Conservation (phyloP, 2,329 filamentous ascomycete genomes). For the Colletotrichum tropicale region DNA sequence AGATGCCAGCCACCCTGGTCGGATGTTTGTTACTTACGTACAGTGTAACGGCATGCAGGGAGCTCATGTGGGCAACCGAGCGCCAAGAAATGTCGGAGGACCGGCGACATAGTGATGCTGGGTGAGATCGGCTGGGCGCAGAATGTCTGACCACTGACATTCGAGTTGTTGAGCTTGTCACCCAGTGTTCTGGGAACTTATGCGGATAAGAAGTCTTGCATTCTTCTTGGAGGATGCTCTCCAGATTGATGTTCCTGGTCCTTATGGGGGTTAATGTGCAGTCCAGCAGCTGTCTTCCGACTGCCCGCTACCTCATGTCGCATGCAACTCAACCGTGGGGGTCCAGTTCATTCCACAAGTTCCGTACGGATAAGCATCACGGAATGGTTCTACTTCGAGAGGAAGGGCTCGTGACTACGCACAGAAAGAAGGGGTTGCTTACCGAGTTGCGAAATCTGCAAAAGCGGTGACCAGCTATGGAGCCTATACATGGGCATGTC, state of each 20-base stretch:
- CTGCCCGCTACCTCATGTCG: not conserved
- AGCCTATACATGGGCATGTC: not conserved
- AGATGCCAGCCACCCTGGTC: not conserved
- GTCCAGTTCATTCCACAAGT: not conserved
- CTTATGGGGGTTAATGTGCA: not conserved
- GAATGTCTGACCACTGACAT: not conserved
- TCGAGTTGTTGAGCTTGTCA: not conserved
- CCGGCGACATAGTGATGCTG: not conserved
- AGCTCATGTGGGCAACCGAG: not conserved
- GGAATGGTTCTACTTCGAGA: not conserved
- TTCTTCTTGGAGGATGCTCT: not conserved
- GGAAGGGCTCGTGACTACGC: not conserved
- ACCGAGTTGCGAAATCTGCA: not conserved
- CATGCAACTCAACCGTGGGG: not conserved
- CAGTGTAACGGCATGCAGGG: not conserved
- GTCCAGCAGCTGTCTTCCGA: not conserved
- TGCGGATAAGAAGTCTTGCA: not conserved
- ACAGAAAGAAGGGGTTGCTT: not conserved
- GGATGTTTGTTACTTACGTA: slow-evolving; percentile 1
- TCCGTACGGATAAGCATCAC: not conserved
- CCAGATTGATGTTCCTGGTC: not conserved
- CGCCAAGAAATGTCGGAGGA: not conserved
- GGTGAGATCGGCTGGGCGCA: not conserved
- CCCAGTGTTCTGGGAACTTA: not conserved
- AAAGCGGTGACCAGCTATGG: not conserved